phyloP scores from a whole-genome alignment of 2,329 filamentous ascomycete species.

The Fusarium proliferatum region DNA sequence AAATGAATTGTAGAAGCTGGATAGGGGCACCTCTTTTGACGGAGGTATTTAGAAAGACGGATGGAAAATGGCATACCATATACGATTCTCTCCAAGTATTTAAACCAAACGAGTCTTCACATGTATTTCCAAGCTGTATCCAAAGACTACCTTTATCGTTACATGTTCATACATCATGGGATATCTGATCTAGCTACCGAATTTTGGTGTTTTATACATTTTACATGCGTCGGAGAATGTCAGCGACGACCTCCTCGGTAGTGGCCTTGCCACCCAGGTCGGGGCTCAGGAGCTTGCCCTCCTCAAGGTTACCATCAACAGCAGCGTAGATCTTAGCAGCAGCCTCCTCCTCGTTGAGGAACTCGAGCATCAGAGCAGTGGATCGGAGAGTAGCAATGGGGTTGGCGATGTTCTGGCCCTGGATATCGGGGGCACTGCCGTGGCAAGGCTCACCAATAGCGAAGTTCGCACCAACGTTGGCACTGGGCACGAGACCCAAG shows the following conservation, averaged over 20 bases:
- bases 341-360: conserved; percentile 86
- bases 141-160: background rate
- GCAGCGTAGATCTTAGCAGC: conserved; percentile 91
- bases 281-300: conserved; percentile 83
- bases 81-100: conserved; percentile 41
- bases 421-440: conserved; percentile 94
- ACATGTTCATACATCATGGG: background rate
- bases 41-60: conserved; percentile 21
- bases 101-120: conserved; percentile 4
- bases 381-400: conserved; percentile 94
- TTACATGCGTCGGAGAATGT: conserved; percentile 86
- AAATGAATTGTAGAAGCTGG: conserved; percentile 24
- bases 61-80: conserved; percentile 35
- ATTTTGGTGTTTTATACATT: conserved; percentile 15
- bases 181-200: conserved; percentile 12
- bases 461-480: conserved; percentile 94
- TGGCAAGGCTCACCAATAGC: conserved; percentile 99
- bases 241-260: conserved; percentile 87
- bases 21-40: background rate
- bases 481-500: conserved; percentile 90
- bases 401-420: conserved; percentile 92
- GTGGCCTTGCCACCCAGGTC: conserved; percentile 90
- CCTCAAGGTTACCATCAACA: conserved; percentile 89
- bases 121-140: conserved; percentile 3
- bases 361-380: conserved; percentile 95